Base-by-base conservation (phyloP, 2,329 filamentous ascomycete genomes). In the Ophiosphaerella herpotricha region DNA sequence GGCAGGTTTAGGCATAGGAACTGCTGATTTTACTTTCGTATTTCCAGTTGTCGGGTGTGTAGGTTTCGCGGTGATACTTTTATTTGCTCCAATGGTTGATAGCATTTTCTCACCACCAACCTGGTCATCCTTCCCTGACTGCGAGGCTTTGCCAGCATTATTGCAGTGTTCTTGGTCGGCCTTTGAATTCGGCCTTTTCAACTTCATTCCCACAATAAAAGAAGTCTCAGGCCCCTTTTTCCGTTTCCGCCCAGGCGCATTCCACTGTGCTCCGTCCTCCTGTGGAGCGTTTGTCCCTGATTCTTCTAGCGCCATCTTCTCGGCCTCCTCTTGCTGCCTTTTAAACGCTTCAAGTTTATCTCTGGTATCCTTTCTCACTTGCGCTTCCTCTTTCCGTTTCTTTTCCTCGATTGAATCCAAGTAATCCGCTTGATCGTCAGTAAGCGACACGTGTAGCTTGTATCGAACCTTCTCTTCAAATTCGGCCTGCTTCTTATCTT, bases 401-500 rank as follows among this genome's bases (percentile, higher is more conserved):
- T 78, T 80, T 58, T 85, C 82, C 31, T 83, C 73, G 2, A 87
- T 75, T 0, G 80, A 82, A 52, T 86, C 77, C 21, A 94, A 74
- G 58, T 91, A 93, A 16, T 88, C 88, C 43, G 88, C 80, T 75
- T 93, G 90, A 67, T 91, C 88, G 52, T 91, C 88, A 67, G 93
- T 87, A 26, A 94, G 79, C 3, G 87, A 80, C 69, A 91, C 92
- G 75, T 93, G 90, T 64, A 93, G 89, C 65, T 84, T 83, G 44
- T 93, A 77, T 57, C 82, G 82, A 55, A 81, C 82, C 55, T 86
- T 70, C 72, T 93, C 89, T 70, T 91, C 89, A 70, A 91, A 91
- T 7, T 86, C 88, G 16, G 89, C 89, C 73, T 93, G 88, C 72
- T 92, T 93, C 89, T 75, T 93, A 87, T 73, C 87, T 83, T 92